Percentiles rank a stretch among this genome's conserved stretches.
Evolutionary conservation across 805 yeast species (phyloP).

Genomic region (Wickerhamiella azyma): DNA sequence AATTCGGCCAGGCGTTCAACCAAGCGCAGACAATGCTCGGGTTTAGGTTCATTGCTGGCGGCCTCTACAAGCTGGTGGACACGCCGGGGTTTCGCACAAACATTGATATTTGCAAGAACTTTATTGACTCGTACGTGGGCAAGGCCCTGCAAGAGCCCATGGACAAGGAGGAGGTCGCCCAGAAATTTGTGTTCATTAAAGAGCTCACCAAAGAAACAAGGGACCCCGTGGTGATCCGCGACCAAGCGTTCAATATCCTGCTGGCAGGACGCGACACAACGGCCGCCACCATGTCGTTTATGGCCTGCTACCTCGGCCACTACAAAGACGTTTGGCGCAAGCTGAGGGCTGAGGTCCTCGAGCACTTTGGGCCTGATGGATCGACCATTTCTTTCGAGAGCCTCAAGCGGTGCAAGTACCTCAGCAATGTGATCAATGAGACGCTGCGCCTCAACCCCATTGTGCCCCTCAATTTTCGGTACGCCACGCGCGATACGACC

Average conservation of each 20-base stretch:
- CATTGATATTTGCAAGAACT: constrained; percentile 25
- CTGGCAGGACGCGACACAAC: constrained; percentile 46
- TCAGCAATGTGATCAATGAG: constrained; percentile 37
- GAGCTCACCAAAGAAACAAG: constrained; percentile 38
- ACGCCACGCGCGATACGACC: constrained; percentile 33
- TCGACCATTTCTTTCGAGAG: constrained; percentile 31
- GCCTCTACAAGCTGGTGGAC: constrained; percentile 18
- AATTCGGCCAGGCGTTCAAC: constrained; percentile 21
- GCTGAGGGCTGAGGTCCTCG: constrained; percentile 29
- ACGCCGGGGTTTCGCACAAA: constrained; percentile 26
- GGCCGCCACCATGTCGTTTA: constrained; percentile 36
- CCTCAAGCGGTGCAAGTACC: constrained; percentile 36
- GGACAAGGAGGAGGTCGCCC: constrained; percentile 24
- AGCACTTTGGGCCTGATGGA: constrained; percentile 24
- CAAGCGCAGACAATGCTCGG: constrained; percentile 16
- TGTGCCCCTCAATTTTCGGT: constrained; percentile 37
- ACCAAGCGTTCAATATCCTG: constrained; percentile 38
- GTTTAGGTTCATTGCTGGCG: constrained; percentile 16
- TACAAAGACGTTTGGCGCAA: constrained; percentile 23
- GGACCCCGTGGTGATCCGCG: constrained; percentile 35
- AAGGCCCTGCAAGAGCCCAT: constrained; percentile 25
- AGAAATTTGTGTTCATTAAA: constrained; percentile 34
- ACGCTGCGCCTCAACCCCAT: constrained; percentile 38
- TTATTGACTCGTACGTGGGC: constrained; percentile 30
- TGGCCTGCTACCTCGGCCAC: constrained; percentile 33